Base-by-base conservation (phyloP, 352 stramenopile species). In the Globisporangium cystogenes region DNA sequence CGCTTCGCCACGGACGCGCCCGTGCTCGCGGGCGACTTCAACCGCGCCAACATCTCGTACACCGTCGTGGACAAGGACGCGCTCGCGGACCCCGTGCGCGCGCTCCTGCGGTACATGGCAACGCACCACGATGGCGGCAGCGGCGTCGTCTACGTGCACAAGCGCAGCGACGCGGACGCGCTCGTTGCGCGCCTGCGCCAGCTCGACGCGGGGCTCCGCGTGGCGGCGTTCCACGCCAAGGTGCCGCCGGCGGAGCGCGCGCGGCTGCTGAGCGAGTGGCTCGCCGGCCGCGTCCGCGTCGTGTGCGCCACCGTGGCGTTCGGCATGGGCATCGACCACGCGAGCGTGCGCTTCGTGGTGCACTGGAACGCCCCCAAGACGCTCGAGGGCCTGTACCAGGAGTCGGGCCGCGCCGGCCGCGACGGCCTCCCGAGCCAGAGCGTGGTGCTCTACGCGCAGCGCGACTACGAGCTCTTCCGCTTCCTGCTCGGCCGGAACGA, bases 301-400 rank as follows among this genome's bases (percentile, higher is more conserved):
- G 82, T 98, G 12, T 95, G 93, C 16, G 90, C 89, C 21, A 98
- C 90, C 10, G 95, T 98, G 54, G 88, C 89, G 20, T 98, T 97
- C 67, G 90, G 90, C 40, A 84, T 98, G 65, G 92, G 92, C 45
- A 97, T 98, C 39, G 89, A 97, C 62, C 94, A 97, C 51, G 69
- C 87, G n/a, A 62, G 85, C 24, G 86, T 96, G 41, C 79, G 86
- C 43, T 97, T 96, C 52, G 86, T 98, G 7, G 64, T 97, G 21
- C 89, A 98, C 61, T 93, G 90, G 64, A 87, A 86, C 41, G 69
- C 86, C 37, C 76, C 77, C n/a, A 88, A 86, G 60, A 94, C 82
- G 16, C 62, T 99, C 7, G 96, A 99, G 63, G 94, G 87, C 12
- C 98, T 99, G 60, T 99, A 98, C 66, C 96, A 99, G 71, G 96